Evolutionary conservation across 352 stramenopile genomes (phyloP), one percentile per base, ranked within the genome.

Genomic region (Globisporangium paddicum): DNA sequence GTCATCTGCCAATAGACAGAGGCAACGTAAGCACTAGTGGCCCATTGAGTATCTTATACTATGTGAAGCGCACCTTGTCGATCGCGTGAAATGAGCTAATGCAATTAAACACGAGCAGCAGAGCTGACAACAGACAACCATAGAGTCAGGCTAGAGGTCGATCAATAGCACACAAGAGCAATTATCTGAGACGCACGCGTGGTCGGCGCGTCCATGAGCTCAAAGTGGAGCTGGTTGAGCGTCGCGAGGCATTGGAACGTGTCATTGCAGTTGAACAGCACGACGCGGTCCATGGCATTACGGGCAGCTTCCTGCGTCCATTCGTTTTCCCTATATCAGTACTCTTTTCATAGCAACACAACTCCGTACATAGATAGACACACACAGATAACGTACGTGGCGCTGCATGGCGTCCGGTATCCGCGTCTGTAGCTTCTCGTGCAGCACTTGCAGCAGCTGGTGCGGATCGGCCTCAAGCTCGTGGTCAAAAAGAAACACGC

Each of bases 191-290:
- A 62, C 72, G 41, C 66, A 90, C 81, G 77, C 34, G 65, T 63
- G 7, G 78, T 63, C 6, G 75, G 10, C n/a, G 63, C 66, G 5
- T 86, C 63, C 28, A 87, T 62, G 23, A 90, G 56, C 60, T 81
- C 57, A 41, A 85, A 90, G 49, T 90, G 81, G 28, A 90, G 56
- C 25, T 89, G 71, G 55, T 87, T 90, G 21, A 90, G 66, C 41
- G 81, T 89, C 48, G 81, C 78, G 26, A 90, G 75, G 75, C 77
- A 86, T 63, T 90, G 78, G 58, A 86, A 86, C 49, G 81, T 81
- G 64, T 90, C 81, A 19, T 71, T 69, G 51, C 81, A 90, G 42
- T 63, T 63, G 53, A 71, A 87, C 1, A 72, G 63, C 35, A 75
- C 51, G 21, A 87, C 75, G 19, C 72, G 66, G 14, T 54, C 57